Evolutionary conservation across 108 stramenopile genomes (phyloP).

Genomic region (Nannochloropsis granulata): DNA sequence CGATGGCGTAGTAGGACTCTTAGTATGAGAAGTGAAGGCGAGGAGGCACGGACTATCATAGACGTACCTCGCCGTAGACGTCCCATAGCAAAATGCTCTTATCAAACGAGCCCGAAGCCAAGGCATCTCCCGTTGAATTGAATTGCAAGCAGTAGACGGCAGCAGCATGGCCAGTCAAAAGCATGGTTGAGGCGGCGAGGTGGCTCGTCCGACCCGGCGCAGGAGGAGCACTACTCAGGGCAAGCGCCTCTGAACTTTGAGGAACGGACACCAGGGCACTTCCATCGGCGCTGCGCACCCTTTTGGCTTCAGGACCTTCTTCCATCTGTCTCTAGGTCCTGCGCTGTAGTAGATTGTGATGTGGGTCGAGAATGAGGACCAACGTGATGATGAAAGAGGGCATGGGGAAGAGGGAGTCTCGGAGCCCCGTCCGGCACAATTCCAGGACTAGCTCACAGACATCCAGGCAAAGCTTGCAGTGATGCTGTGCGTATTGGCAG

Average conservation of each 20-base stretch:
- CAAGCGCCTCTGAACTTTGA: background rate
- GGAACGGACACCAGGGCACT: background rate
- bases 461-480: too few relatives aligned
- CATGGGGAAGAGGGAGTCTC: too few relatives aligned
- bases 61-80: slow-evolving; percentile 34
- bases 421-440: too few relatives aligned
- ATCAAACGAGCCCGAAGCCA: slow-evolving; percentile 56
- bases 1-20: too few relatives aligned
- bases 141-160: slow-evolving; percentile 61
- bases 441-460: too few relatives aligned
- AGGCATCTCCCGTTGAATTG: slow-evolving; percentile 48
- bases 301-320: background rate
- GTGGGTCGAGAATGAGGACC: too few relatives aligned
- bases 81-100: slow-evolving; percentile 63
- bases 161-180: slow-evolving; percentile 65
- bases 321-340: background rate
- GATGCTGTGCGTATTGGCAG: too few relatives aligned
- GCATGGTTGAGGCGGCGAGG: slow-evolving; percentile 56
- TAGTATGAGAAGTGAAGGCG: background rate
- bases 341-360: too few relatives aligned
- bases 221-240: background rate
- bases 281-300: background rate
- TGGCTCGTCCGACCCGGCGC: slow-evolving; percentile 42
- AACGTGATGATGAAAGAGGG: too few relatives aligned
- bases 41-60: background rate